Evolutionary conservation across 176 grass and related monocot species (phyloP).

Genomic region (Elaeis guineensis): DNA sequence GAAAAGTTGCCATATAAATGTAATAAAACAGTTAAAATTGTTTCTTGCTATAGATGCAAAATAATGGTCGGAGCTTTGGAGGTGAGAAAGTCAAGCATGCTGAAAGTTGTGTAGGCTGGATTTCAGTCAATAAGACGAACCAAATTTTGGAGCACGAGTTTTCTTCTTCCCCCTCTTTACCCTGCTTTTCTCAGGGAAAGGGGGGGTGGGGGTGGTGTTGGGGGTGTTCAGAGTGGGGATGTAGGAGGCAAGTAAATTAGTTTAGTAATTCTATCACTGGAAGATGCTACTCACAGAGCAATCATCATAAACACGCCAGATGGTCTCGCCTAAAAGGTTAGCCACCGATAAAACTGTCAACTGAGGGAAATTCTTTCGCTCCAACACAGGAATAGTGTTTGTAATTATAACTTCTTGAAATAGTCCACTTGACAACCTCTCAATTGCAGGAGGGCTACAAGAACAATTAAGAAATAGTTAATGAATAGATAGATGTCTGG

Average conservation of each 20-base stretch:
- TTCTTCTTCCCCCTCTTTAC: too few relatives aligned
- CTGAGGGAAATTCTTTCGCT: constrained; percentile 81
- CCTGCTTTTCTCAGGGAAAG: too few relatives aligned
- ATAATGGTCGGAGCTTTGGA: too few relatives aligned
- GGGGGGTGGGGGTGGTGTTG: neutral
- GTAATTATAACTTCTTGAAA: constrained; percentile 99
- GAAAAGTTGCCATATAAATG: neutral
- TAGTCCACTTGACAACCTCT: constrained; percentile 87
- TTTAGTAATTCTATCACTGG: constrained; percentile 5
- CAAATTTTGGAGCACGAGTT: too few relatives aligned
- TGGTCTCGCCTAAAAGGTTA: constrained; percentile 95
- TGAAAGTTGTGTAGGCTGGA: too few relatives aligned
- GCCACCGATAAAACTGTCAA: constrained; percentile 89
- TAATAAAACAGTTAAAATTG: too few relatives aligned
- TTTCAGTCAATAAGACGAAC: too few relatives aligned
- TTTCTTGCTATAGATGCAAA: too few relatives aligned
- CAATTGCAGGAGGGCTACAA: constrained; percentile 82
- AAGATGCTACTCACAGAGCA: constrained; percentile 73
- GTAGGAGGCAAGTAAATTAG: neutral
- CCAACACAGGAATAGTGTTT: constrained; percentile 77
- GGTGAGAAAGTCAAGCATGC: too few relatives aligned
- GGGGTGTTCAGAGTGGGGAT: neutral
- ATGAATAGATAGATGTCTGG: too few relatives aligned
- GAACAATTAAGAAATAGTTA: constrained; percentile 6
- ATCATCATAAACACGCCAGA: constrained; percentile 93